A percentile compares a stretch with the other conserved stretches of the same genome.
phyloP scores from a whole-genome alignment of 176 grass and related monocot species.

The Saccharum officinarum region DNA sequence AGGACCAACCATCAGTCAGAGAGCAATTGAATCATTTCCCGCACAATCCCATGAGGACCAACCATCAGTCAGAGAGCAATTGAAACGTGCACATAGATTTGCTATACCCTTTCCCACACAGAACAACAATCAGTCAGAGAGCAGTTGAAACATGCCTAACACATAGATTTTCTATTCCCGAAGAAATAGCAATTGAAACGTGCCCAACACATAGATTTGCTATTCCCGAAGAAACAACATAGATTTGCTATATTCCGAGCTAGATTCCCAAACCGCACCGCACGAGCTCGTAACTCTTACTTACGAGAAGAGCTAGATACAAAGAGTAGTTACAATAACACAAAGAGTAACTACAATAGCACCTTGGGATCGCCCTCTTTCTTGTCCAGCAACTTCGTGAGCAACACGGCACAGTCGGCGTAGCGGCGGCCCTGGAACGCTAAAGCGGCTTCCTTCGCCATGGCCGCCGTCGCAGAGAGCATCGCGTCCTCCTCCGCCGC shows the following conservation, averaged over 20 bases:
- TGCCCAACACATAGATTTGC: background rate
- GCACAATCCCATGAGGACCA: too few species aligned
- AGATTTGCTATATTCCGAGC: conserved; percentile 4
- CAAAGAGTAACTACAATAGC: background rate
- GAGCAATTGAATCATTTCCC: too few species aligned
- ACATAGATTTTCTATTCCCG: background rate
- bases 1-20: too few species aligned
- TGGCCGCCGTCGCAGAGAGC: conserved; percentile 56
- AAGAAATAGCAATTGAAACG: background rate
- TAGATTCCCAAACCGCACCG: background rate
- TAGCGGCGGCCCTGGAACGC: conserved; percentile 73
- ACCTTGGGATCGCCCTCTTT: conserved; percentile 91
- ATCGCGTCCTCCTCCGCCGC: conserved; percentile 47
- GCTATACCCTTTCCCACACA: too few species aligned
- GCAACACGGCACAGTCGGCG: conserved; percentile 66
- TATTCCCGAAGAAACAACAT: background rate
- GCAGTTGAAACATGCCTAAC: background rate
- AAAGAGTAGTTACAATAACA: background rate
- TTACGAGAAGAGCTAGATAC: background rate
- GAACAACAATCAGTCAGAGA: background rate
- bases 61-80: too few species aligned
- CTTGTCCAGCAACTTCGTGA: conserved; percentile 67
- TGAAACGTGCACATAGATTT: too few species aligned
- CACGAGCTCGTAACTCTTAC: background rate
- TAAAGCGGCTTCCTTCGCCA: conserved; percentile 73